phyloP scores from a whole-genome alignment of 192 early-diverging fungal genomes.

The Lunasporangiospora selenospora region DNA sequence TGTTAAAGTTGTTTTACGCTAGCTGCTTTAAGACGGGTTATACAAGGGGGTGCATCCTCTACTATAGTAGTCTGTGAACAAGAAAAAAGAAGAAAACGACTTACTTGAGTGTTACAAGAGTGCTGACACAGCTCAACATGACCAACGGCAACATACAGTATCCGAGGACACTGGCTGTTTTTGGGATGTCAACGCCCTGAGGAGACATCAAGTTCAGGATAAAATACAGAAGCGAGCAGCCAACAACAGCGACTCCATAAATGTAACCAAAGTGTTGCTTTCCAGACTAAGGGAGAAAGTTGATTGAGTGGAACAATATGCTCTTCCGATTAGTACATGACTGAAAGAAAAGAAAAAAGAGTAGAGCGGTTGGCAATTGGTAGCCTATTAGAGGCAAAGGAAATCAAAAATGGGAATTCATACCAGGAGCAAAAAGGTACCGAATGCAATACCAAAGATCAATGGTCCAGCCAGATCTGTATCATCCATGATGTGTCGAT shows the following conservation, averaged over 20 bases:
- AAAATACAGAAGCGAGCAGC: constrained; percentile 82
- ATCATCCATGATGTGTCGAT: constrained; percentile 92
- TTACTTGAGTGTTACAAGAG: constrained; percentile 75
- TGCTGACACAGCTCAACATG: constrained; percentile 79
- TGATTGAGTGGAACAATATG: too few species aligned
- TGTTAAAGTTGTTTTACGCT: too few species aligned
- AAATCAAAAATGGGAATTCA: background rate
- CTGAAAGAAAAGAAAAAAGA: background rate
- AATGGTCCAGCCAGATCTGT: constrained; percentile 96
- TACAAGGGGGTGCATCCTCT: constrained; percentile 4
- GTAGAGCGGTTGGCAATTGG: background rate
- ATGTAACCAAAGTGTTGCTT: constrained; percentile 98
- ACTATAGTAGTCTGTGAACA: background rate
- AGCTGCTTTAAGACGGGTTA: background rate
- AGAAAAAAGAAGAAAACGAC: constrained; percentile 20
- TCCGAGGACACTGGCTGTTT: constrained; percentile 94
- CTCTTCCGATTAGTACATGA: too few species aligned
- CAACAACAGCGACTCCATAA: constrained; percentile 92
- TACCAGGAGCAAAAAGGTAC: constrained; percentile 87
- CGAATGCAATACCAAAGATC: constrained; percentile 90
- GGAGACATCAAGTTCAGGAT: constrained; percentile 96
- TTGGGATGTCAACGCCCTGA: constrained; percentile 82
- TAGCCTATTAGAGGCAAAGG: background rate
- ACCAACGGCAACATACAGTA: constrained; percentile 98
- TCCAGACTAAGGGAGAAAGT: constrained; percentile 75